A percentile compares a stretch with the other conserved stretches of the same genome.
Conservation (phyloP, 257 asterid genomes). For the Oldenlandia corymbosa region DNA sequence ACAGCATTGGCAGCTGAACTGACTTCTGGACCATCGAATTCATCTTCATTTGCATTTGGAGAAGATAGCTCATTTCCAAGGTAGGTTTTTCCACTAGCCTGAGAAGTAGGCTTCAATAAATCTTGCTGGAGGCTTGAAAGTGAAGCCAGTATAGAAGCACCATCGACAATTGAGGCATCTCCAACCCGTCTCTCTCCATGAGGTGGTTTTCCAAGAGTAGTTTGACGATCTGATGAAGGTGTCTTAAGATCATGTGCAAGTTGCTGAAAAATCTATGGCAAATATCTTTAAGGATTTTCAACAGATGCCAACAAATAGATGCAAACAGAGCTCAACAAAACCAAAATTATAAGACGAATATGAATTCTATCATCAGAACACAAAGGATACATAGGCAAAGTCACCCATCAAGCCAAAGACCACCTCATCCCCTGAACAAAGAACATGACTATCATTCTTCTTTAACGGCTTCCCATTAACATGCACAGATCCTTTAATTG, state of each 20-base stretch:
- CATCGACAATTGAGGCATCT: slow-evolving; percentile 81
- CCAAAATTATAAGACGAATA: slow-evolving; percentile 5
- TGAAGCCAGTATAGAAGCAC: slow-evolving; percentile 91
- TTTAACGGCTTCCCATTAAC: slow-evolving; percentile 72
- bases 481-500: slow-evolving; percentile 70
- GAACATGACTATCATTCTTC: slow-evolving; percentile 46
- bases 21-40: slow-evolving; percentile 67
- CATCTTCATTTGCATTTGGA: slow-evolving; percentile 60
- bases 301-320: slow-evolving; percentile 15
- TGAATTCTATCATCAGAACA: background rate
- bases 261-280: slow-evolving; percentile 65
- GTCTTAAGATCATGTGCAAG: slow-evolving; percentile 56
- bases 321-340: slow-evolving; percentile 5
- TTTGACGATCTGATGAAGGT: slow-evolving; percentile 61
- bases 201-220: slow-evolving; percentile 46
- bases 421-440: slow-evolving; percentile 85
- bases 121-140: slow-evolving; percentile 65
- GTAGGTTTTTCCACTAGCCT: slow-evolving; percentile 45
- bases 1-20: slow-evolving; percentile 51
- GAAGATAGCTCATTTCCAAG: slow-evolving; percentile 51
- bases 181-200: slow-evolving; percentile 65
- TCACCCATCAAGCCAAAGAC: slow-evolving; percentile 62
- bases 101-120: slow-evolving; percentile 51
- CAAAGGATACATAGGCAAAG: slow-evolving; percentile 82
- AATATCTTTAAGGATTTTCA: slow-evolving; percentile 39